These are phyloP conservation scores for Alternaria consortialis DNA, from an alignment of 2,329 filamentous ascomycete species.

Conservation along the genomic window DNA sequence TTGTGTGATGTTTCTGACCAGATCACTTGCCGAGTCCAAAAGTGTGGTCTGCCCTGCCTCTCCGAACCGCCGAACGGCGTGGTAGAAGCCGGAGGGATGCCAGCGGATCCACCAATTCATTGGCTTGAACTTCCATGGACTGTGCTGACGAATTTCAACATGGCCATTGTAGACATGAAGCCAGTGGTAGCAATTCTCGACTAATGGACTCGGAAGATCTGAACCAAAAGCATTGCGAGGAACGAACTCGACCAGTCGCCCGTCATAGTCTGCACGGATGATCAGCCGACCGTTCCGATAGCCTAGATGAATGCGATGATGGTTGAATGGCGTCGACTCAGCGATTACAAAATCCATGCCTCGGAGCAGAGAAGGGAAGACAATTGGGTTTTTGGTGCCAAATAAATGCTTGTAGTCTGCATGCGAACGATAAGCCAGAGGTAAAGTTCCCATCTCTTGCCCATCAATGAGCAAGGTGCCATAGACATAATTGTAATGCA, in stretches of 20 bases:
- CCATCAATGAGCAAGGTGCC: constrained; percentile 62
- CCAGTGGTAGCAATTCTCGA: constrained; percentile 68
- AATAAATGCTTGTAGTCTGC: constrained; percentile 62
- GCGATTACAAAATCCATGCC: constrained; percentile 60
- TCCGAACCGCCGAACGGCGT: constrained; percentile 17
- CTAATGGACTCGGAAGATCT: constrained; percentile 58
- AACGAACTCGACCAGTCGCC: constrained; percentile 49
- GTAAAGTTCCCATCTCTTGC: constrained; percentile 62
- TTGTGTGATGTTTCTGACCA: constrained; percentile 52
- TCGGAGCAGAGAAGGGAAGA: constrained; percentile 60
- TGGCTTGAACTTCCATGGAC: constrained; percentile 52
- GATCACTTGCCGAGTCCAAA: constrained; percentile 59
- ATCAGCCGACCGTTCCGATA: constrained; percentile 53
- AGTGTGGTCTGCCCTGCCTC: constrained; percentile 49
- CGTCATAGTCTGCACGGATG: constrained; percentile 53
- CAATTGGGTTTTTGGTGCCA: constrained; percentile 60
- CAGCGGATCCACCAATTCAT: constrained; percentile 54
- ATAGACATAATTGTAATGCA: constrained; percentile 58
- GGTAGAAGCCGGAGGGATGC: constrained; percentile 31
- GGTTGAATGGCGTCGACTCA: constrained; percentile 49
- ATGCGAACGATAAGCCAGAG: constrained; percentile 59
- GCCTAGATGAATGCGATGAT: constrained; percentile 65
- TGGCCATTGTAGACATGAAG: constrained; percentile 58
- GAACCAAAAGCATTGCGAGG: constrained; percentile 37
- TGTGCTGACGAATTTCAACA: constrained; percentile 62